These are phyloP conservation scores for Globisporangium yorkense DNA, from an alignment of 352 stramenopile genomes.

Conservation along the genomic window DNA sequence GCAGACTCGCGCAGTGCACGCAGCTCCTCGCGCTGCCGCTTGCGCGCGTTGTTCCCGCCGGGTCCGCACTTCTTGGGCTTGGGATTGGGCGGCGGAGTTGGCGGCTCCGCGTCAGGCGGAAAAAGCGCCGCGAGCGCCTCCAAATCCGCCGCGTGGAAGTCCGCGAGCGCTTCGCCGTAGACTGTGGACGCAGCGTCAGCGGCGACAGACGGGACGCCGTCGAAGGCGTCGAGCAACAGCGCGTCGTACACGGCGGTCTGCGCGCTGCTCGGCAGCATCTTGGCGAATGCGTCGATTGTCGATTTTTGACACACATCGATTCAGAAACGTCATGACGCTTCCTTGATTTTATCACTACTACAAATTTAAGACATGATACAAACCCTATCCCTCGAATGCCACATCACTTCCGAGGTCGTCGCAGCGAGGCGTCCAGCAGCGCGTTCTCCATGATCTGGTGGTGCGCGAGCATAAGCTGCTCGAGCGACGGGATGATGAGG, in stretches of 20 bases:
- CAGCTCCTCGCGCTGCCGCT: constrained; percentile 10
- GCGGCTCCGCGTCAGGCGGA: background rate
- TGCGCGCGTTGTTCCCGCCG: constrained; percentile 7
- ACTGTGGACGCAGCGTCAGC: background rate
- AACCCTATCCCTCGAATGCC: too few relatives aligned
- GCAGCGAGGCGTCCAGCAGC: constrained; percentile 7
- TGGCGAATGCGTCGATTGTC: too few relatives aligned
- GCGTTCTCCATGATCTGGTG: constrained; percentile 11
- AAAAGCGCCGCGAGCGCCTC: constrained; percentile 5
- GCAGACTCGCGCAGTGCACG: constrained; percentile 1
- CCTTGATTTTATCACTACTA: constrained; percentile 1
- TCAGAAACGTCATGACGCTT: background rate
- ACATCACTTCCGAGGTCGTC: background rate
- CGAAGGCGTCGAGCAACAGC: constrained; percentile 5
- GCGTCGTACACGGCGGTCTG: constrained; percentile 1
- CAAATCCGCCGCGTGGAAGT: constrained; percentile 6
- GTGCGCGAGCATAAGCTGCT: constrained; percentile 5
- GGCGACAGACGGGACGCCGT: background rate
- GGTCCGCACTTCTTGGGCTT: constrained; percentile 5
- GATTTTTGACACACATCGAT: background rate
- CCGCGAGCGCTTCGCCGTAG: background rate
- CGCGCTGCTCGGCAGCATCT: background rate
- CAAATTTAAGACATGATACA: too few relatives aligned
- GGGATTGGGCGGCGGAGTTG: background rate
- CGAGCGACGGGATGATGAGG: constrained; percentile 7